phyloP scores from a whole-genome alignment of 2,329 filamentous ascomycete species.

The Fonsecaea pedrosoi region DNA sequence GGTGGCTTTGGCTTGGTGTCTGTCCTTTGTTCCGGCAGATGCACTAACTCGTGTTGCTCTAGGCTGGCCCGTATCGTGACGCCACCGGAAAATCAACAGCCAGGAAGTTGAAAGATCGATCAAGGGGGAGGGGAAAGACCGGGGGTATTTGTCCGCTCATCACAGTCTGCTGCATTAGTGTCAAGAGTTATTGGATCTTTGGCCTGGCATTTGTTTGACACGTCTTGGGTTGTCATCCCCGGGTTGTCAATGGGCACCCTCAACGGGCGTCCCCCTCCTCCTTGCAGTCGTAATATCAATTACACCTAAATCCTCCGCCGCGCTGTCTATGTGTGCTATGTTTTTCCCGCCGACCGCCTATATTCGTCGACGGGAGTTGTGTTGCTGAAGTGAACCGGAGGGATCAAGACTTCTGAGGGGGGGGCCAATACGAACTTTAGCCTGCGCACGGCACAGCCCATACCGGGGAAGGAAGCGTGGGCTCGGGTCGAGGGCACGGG shows the following conservation, averaged over 20 bases:
- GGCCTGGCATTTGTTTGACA: constrained; percentile 12
- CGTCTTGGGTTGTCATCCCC: constrained; percentile 23
- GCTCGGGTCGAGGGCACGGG: neutral
- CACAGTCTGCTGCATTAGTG: constrained; percentile 25
- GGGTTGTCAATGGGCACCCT: constrained; percentile 28
- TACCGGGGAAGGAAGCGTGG: neutral
- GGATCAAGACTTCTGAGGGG: neutral
- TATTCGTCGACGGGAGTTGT: neutral
- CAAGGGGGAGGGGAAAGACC: constrained; percentile 7
- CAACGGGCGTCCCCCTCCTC: constrained; percentile 5
- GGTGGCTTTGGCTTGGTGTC: neutral
- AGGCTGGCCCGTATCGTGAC: constrained; percentile 24
- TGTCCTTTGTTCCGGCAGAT: constrained; percentile 14
- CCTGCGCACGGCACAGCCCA: neutral
- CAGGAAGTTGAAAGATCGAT: constrained; percentile 6
- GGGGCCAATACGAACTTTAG: neutral
- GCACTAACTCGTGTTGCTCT: constrained; percentile 7
- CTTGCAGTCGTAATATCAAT: constrained; percentile 21
- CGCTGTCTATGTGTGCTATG: neutral
- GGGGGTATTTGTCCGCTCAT: neutral
- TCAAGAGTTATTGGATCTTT: constrained; percentile 12
- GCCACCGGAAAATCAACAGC: constrained; percentile 2
- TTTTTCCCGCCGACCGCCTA: neutral
- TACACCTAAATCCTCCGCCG: neutral
- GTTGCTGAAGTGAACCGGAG: neutral